phyloP scores from a whole-genome alignment of 371 early-diverging fungal species.

The Capniomyces stellatus region DNA sequence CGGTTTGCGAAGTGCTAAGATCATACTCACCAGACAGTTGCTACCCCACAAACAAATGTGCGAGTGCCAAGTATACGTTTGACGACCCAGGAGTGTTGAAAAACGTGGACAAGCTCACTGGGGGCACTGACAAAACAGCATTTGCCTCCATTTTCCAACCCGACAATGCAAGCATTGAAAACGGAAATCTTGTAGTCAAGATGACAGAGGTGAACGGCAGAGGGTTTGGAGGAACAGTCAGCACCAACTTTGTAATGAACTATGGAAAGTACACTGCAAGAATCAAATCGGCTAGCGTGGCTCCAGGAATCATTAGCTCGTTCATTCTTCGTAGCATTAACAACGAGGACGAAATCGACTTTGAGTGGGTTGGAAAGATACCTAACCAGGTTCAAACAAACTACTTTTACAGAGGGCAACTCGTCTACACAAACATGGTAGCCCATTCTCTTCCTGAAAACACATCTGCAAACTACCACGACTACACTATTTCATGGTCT shows the following conservation, averaged over 20 bases:
- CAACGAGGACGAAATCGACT: constrained; percentile 50
- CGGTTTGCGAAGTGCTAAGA: constrained; percentile 29
- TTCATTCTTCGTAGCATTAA: constrained; percentile 33
- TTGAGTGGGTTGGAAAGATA: constrained; percentile 39
- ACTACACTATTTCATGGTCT: constrained; percentile 34
- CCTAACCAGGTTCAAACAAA: constrained; percentile 34
- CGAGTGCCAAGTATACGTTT: constrained; percentile 13
- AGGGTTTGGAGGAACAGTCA: not conserved
- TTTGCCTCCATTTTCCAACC: constrained; percentile 24
- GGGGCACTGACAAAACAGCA: constrained; percentile 25
- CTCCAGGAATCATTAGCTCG: constrained; percentile 43
- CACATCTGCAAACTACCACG: constrained; percentile 8
- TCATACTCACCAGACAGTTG: constrained; percentile 22
- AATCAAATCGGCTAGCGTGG: too few relatives aligned
- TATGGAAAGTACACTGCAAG: too few relatives aligned
- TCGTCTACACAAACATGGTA: constrained; percentile 27
- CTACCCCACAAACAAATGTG: constrained; percentile 25
- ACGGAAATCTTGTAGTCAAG: constrained; percentile 17
- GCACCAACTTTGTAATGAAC: constrained; percentile 17
- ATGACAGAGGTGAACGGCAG: constrained; percentile 5
- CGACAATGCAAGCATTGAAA: constrained; percentile 13
- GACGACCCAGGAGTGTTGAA: constrained; percentile 13
- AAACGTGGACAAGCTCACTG: constrained; percentile 27
- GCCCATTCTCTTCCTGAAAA: constrained; percentile 10
- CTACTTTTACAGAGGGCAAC: constrained; percentile 35